phyloP scores from a whole-genome alignment of 805 yeast species.

The Saccharomycopsis schoenii region DNA sequence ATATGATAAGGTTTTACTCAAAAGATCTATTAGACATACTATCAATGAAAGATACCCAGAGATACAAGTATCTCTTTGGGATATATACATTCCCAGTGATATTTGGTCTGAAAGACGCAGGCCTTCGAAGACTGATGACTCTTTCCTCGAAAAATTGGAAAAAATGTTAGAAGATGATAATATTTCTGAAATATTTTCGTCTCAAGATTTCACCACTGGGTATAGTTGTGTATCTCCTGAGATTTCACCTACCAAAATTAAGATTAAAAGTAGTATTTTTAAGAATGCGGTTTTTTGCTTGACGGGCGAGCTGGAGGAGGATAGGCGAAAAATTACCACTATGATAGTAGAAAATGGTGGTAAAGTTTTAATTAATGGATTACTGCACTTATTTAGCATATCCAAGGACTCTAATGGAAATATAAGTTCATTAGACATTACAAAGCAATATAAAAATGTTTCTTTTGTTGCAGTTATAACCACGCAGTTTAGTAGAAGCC shows the following conservation, averaged over 20 bases:
- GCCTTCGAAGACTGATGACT: neutral
- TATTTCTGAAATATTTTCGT: neutral
- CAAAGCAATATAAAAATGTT: slow-evolving; percentile 20
- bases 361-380: slow-evolving; percentile 27
- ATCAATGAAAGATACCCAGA: slow-evolving; percentile 19
- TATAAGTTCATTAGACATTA: slow-evolving; percentile 15
- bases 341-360: slow-evolving; percentile 28
- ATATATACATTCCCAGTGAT: slow-evolving; percentile 30
- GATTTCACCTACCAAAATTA: slow-evolving; percentile 14
- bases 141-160: neutral
- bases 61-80: slow-evolving; percentile 24
- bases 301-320: slow-evolving; percentile 13
- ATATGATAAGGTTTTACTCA: slow-evolving; percentile 38
- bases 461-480: slow-evolving; percentile 62
- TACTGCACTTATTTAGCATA: slow-evolving; percentile 23
- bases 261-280: slow-evolving; percentile 14
- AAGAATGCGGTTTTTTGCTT: slow-evolving; percentile 18
- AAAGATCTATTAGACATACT: slow-evolving; percentile 21
- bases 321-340: slow-evolving; percentile 1
- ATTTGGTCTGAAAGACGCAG: slow-evolving; percentile 29
- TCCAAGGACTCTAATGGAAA: slow-evolving; percentile 4
- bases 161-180: neutral
- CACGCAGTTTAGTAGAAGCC: slow-evolving; percentile 47
- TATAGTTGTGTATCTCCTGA: slow-evolving; percentile 15
- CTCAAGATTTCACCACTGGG: slow-evolving; percentile 2